Conservation (phyloP, 2,329 filamentous ascomycete species). For the Coleophoma crateriformis region DNA sequence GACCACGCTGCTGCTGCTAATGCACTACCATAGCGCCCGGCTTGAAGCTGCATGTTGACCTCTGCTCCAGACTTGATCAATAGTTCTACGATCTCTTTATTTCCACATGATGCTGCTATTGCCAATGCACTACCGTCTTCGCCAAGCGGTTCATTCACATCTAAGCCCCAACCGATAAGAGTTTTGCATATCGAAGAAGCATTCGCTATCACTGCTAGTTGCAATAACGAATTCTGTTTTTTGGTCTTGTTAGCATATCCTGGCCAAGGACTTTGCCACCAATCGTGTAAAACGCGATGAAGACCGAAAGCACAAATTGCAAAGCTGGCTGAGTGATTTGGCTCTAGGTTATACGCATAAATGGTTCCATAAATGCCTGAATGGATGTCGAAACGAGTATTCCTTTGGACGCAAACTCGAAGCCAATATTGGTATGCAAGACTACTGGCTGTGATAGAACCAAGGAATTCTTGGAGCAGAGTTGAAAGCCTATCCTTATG, state of each 20-base stretch:
- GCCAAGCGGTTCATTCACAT: slow-evolving; percentile 3
- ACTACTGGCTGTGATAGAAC: slow-evolving; percentile 3
- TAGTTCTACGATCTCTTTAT: neutral
- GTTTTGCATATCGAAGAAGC: neutral
- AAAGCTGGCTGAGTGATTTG: neutral
- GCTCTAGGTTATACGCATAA: neutral
- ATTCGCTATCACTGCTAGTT: neutral
- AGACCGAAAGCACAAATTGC: neutral
- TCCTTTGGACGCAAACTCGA: neutral
- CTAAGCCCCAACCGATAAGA: slow-evolving; percentile 2
- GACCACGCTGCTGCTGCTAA: neutral
- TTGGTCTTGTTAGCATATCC: neutral
- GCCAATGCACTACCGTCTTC: slow-evolving; percentile 1
- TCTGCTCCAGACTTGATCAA: slow-evolving; percentile 1
- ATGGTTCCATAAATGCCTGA: no score
- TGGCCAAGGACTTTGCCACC: neutral
- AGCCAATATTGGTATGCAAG: slow-evolving; percentile 5
- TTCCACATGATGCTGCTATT: neutral
- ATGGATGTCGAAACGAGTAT: no score
- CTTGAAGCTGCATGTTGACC: neutral
- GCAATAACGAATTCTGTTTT: neutral
- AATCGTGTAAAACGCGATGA: neutral
- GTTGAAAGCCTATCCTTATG: neutral
- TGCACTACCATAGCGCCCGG: neutral
- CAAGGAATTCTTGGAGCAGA: slow-evolving; percentile 4